These are phyloP conservation scores for Fusarium piperis DNA, from an alignment of 2,329 filamentous ascomycete genomes.

Conservation along the genomic window DNA sequence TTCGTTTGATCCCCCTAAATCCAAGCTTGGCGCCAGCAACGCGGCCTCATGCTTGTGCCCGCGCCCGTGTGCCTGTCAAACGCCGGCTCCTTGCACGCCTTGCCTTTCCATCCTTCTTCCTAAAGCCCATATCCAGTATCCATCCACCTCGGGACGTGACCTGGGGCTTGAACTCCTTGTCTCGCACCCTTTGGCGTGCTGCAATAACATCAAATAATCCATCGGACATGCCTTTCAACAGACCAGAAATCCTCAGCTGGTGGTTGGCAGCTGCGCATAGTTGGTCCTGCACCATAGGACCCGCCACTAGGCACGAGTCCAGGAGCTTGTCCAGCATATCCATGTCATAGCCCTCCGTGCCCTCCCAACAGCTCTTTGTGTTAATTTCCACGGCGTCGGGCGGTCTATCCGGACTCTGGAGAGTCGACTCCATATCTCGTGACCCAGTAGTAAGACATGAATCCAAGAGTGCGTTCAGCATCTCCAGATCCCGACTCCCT, in stretches of 20 bases:
- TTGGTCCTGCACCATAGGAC: background rate
- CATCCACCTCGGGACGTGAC: background rate
- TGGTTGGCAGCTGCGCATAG: background rate
- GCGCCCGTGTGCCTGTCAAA: slow-evolving; percentile 33
- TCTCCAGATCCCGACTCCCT: slow-evolving; percentile 59
- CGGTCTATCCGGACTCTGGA: background rate
- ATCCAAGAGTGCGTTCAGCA: slow-evolving; percentile 66
- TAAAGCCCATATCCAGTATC: slow-evolving; percentile 1
- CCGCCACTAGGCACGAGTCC: background rate
- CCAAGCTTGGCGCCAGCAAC: slow-evolving; percentile 13
- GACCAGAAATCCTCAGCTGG: background rate
- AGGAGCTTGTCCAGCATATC: background rate
- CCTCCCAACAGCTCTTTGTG: background rate
- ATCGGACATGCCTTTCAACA: background rate
- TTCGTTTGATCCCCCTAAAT: slow-evolving; percentile 24
- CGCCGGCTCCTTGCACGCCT: slow-evolving; percentile 39
- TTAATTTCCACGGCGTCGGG: background rate
- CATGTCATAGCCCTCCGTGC: background rate
- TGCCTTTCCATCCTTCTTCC: slow-evolving; percentile 21
- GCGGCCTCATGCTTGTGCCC: slow-evolving; percentile 15
- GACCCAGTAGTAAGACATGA: slow-evolving; percentile 61
- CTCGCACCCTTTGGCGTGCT: background rate
- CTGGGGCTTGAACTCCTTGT: background rate
- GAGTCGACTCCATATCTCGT: slow-evolving; percentile 15
- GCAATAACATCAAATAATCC: background rate